A percentile compares a stretch with the other conserved stretches of the same genome.
Conservation (phyloP, 1,284 basidiomycete species). For the Cryptococcus wingfieldii region DNA sequence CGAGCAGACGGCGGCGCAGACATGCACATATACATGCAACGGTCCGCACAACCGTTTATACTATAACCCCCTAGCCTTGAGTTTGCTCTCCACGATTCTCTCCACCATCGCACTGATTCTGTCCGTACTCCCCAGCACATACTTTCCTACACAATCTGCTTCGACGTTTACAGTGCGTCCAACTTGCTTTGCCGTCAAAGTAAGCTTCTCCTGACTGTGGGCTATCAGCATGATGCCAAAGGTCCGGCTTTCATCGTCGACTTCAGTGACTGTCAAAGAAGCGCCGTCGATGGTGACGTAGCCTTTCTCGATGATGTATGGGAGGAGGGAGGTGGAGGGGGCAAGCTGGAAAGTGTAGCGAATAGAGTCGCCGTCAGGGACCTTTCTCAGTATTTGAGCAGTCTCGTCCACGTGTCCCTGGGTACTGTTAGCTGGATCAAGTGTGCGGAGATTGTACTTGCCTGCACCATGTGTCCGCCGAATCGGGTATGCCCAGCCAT, state of each 20-base stretch:
- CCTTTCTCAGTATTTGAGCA: slow-evolving; percentile 64
- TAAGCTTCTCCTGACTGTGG: slow-evolving; percentile 87
- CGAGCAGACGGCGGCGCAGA: no score
- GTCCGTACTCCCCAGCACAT: slow-evolving; percentile 63
- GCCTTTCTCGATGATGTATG: slow-evolving; percentile 91
- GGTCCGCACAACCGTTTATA: no score
- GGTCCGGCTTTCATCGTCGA: slow-evolving; percentile 61
- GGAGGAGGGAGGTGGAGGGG: slow-evolving; percentile 62
- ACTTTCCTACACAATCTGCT: slow-evolving; percentile 54
- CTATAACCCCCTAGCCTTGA: slow-evolving; percentile 45
- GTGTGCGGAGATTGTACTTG: slow-evolving; percentile 41
- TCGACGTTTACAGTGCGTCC: slow-evolving; percentile 90
- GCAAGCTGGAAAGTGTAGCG: slow-evolving; percentile 74
- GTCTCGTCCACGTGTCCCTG: slow-evolving; percentile 93
- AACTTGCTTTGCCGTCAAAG: slow-evolving; percentile 67
- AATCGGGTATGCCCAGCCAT: slow-evolving; percentile 89
- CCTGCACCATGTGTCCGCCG: slow-evolving; percentile 97
- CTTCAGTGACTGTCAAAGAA: slow-evolving; percentile 83
- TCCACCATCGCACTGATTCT: slow-evolving; percentile 62
- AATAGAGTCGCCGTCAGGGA: slow-evolving; percentile 80
- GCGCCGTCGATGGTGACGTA: slow-evolving; percentile 94
- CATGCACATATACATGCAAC: no score
- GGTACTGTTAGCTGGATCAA: neutral
- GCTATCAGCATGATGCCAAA: slow-evolving; percentile 95
- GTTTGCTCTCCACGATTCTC: slow-evolving; percentile 63